Conservation (phyloP, 2,329 filamentous ascomycete genomes). For the Pseudogymnoascus sp. region DNA sequence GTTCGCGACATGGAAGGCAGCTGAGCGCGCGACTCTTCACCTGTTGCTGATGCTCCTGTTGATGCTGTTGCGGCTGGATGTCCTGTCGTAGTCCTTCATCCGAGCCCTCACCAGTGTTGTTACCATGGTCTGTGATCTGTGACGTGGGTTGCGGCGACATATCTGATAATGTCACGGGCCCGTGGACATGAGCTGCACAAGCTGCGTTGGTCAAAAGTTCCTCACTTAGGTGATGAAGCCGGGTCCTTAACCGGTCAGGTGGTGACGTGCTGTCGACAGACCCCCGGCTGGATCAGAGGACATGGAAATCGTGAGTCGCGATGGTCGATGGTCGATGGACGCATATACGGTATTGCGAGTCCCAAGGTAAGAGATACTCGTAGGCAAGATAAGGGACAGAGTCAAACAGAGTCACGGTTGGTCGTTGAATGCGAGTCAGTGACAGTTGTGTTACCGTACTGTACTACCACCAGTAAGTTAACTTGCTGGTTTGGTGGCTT, state of each 20-base stretch:
- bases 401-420: neutral
- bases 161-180: neutral
- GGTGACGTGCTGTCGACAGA: neutral
- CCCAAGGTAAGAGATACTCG: neutral
- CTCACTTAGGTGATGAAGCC: neutral
- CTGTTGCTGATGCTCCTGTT: neutral
- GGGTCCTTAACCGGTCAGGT: neutral
- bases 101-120: neutral
- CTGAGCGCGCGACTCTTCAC: conserved; percentile 18
- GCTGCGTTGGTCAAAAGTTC: neutral
- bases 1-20: conserved; percentile 28
- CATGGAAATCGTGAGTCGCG: neutral
- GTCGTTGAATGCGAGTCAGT: neutral
- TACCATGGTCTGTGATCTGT: neutral
- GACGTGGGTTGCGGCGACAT: neutral
- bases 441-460: neutral
- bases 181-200: neutral
- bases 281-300: neutral
- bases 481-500: too few relatives aligned
- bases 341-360: neutral
- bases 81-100: neutral
- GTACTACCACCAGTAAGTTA: neutral
- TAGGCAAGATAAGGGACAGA: neutral
- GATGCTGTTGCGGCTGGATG: neutral
- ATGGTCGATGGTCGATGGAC: neutral